These are phyloP conservation scores for Boletus edulis DNA, from an alignment of 768 basidiomycete species.

Conservation along the genomic window DNA sequence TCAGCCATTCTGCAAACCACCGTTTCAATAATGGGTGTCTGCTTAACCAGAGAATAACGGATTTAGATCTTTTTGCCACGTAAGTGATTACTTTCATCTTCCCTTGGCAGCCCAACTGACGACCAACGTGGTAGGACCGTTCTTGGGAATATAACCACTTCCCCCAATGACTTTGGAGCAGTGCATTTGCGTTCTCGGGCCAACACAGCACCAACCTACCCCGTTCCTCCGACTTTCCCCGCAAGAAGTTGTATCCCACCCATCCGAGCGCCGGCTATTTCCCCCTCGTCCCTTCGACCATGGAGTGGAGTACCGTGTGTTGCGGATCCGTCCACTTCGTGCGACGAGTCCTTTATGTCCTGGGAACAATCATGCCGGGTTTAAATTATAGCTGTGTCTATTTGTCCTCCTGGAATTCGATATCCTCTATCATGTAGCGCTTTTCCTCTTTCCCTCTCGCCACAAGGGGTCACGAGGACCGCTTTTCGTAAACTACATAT, in stretches of 20 bases:
- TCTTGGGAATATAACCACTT: constrained; percentile 35
- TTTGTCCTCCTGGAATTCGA: neutral
- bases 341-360: constrained; percentile 60
- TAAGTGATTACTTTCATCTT: constrained; percentile 29
- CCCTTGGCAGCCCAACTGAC: constrained; percentile 7
- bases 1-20: constrained; percentile 47
- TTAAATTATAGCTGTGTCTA: constrained; percentile 13
- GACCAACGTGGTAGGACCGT: constrained; percentile 33
- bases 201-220: constrained; percentile 1
- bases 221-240: constrained; percentile 10
- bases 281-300: constrained; percentile 16
- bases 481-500: constrained; percentile 6
- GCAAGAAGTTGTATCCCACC: constrained; percentile 14
- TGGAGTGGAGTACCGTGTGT: constrained; percentile 19
- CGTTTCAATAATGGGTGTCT: constrained; percentile 30
- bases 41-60: constrained; percentile 45
- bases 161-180: constrained; percentile 24
- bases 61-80: constrained; percentile 53
- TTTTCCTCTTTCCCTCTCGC: neutral
- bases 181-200: constrained; percentile 15
- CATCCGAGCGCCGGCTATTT: constrained; percentile 18
- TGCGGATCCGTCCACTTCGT: constrained; percentile 34
- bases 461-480: neutral
- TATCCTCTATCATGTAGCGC: neutral
- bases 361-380: constrained; percentile 51